Evolutionary conservation across 2,329 filamentous ascomycete species (phyloP).

Genomic region (Colletotrichum costaricense): DNA sequence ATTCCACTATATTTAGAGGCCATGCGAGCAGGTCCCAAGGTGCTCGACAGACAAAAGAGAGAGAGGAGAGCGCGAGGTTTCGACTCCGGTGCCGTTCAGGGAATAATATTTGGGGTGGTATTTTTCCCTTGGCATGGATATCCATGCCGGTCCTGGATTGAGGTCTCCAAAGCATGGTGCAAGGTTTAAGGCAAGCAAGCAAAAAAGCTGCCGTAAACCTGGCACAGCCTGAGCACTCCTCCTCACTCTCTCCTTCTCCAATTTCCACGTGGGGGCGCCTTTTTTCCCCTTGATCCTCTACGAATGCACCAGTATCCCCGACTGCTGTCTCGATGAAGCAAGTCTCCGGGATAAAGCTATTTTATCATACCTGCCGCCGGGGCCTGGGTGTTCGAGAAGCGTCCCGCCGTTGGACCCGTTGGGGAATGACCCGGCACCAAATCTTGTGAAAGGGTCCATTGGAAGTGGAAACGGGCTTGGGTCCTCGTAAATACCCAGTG

Average conservation of each 20-base stretch:
- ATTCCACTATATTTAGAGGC: conserved; percentile 34
- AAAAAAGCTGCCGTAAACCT: neutral
- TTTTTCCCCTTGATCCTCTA: neutral
- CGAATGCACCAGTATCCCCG: no score
- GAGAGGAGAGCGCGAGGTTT: neutral
- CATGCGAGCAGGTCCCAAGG: conserved; percentile 1
- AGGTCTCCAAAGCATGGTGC: neutral
- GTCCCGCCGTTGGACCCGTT: neutral
- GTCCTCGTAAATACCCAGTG: neutral
- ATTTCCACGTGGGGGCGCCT: conserved; percentile 22
- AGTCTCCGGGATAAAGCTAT: neutral
- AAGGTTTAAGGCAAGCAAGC: neutral
- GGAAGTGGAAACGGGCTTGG: neutral
- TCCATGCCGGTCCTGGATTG: conserved; percentile 27
- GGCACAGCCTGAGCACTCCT: neutral
- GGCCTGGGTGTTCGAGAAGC: neutral
- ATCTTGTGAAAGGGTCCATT: conserved; percentile 7
- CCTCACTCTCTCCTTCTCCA: conserved; percentile 1
- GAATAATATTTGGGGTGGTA: neutral
- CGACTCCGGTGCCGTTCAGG: neutral
- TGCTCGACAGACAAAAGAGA: neutral
- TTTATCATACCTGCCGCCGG: neutral
- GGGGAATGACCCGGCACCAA: neutral
- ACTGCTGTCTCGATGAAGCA: neutral
- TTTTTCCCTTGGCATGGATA: conserved; percentile 22